These are phyloP conservation scores for Coemansia sp. DNA, from an alignment of 192 early-diverging fungal genomes.

Conservation along the genomic window DNA sequence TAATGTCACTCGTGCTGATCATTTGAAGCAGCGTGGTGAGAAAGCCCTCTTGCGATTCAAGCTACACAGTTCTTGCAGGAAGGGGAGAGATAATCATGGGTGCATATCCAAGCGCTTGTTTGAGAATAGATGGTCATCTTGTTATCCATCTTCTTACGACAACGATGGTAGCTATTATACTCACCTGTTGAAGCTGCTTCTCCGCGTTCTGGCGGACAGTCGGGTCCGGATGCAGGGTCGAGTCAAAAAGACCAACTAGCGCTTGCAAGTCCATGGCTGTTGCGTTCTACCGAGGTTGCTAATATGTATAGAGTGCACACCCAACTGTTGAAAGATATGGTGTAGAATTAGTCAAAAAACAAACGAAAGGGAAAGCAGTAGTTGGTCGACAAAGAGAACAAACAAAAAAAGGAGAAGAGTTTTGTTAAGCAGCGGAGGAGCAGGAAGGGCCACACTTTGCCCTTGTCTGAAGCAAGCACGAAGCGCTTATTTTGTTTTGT, in stretches of 20 bases:
- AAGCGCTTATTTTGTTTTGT: too few species aligned
- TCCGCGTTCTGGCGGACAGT: constrained; percentile 83
- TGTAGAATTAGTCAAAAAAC: neutral
- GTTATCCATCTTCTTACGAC: too few species aligned
- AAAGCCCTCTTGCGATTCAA: constrained; percentile 50
- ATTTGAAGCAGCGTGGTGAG: constrained; percentile 50
- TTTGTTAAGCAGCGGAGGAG: too few species aligned
- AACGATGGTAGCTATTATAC: constrained; percentile 34
- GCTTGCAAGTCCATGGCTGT: constrained; percentile 38
- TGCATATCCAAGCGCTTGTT: too few species aligned
- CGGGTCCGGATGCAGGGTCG: constrained; percentile 77
- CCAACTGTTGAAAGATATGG: neutral
- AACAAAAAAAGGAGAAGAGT: too few species aligned
- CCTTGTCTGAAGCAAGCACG: too few species aligned
- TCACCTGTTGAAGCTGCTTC: constrained; percentile 70
- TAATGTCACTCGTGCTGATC: constrained; percentile 33
- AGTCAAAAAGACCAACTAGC: constrained; percentile 62
- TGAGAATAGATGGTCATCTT: too few species aligned
- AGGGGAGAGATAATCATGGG: neutral
- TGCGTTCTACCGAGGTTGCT: neutral
- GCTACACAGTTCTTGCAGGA: constrained; percentile 26
- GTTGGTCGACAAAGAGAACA: too few species aligned
- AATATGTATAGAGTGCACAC: neutral
- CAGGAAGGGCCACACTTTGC: too few species aligned
- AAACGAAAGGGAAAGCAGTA: too few species aligned